Evolutionary conservation across 805 yeast genomes (phyloP).

Genomic region (Wickerhamiella qilinensis): DNA sequence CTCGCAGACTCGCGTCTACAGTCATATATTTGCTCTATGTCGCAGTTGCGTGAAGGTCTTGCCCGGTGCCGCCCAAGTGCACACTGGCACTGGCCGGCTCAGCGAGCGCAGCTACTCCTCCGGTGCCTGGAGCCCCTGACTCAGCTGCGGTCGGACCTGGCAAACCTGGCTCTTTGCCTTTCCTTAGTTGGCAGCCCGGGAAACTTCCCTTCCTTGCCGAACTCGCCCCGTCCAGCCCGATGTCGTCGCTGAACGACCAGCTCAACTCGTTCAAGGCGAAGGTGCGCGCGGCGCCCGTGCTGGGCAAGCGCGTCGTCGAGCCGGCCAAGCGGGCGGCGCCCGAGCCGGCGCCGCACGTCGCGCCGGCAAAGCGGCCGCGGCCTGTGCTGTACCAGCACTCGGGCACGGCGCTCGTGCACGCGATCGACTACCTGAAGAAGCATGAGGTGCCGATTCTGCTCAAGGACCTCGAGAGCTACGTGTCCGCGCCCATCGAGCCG

Average conservation of each 20-base stretch:
- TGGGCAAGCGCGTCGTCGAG: slow-evolving; percentile 21
- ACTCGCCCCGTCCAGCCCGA: too few relatives aligned
- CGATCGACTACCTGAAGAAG: slow-evolving; percentile 71
- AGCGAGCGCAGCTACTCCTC: too few relatives aligned
- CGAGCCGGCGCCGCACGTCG: slow-evolving; percentile 4
- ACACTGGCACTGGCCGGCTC: too few relatives aligned
- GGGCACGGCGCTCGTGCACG: slow-evolving; percentile 76
- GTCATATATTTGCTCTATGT: too few relatives aligned
- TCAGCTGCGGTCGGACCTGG: too few relatives aligned
- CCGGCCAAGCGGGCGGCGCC: slow-evolving; percentile 11
- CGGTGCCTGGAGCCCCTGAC: too few relatives aligned
- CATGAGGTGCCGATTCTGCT: slow-evolving; percentile 55
- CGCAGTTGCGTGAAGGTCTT: too few relatives aligned
- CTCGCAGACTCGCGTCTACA: too few relatives aligned
- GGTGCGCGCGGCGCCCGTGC: slow-evolving; percentile 40
- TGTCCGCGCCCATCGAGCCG: slow-evolving; percentile 46
- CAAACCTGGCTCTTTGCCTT: too few relatives aligned
- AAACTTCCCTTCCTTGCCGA: too few relatives aligned
- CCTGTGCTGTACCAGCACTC: slow-evolving; percentile 28
- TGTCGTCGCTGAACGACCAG: slow-evolving; percentile 34
- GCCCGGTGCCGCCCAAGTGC: too few relatives aligned
- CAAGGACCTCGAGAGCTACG: slow-evolving; percentile 46
- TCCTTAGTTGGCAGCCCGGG: too few relatives aligned
- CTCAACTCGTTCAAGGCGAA: slow-evolving; percentile 49
- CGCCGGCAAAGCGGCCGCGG: slow-evolving; percentile 12